Percentiles rank a stretch among this genome's conserved stretches.
Conservation (phyloP, 257 asterid genomes). For the Ajuga chamaepitys region DNA sequence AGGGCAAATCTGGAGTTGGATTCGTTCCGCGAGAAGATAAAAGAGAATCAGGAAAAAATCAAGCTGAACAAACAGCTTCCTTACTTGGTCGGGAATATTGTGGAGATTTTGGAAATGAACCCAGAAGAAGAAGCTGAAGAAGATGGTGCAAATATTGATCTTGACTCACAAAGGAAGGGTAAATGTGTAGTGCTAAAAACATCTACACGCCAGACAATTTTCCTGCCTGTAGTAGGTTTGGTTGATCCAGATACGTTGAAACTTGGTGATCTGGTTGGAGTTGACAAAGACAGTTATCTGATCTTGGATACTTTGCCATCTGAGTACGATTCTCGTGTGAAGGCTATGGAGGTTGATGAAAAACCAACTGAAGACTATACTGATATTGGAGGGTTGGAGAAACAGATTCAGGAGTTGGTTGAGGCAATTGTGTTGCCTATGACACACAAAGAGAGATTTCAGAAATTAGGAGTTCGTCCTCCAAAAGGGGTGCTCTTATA, state of each 20-base stretch:
- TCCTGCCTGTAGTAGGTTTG: constrained; percentile 91
- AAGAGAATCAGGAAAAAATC: constrained; percentile 71
- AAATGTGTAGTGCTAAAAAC: constrained; percentile 96
- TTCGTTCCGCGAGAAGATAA: constrained; percentile 58
- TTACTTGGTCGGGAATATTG: constrained; percentile 69
- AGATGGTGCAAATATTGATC: constrained; percentile 98
- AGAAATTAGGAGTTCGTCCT: constrained; percentile 81
- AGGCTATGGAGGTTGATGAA: constrained; percentile 99
- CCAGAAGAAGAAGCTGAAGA: constrained; percentile 99
- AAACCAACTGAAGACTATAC: constrained; percentile 97
- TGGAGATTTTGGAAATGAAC: constrained; percentile 97
- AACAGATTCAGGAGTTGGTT: constrained; percentile 92
- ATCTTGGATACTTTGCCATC: constrained; percentile 94
- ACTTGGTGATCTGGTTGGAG: constrained; percentile 99
- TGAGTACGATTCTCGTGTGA: constrained; percentile 93
- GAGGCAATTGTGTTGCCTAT: constrained; percentile 89
- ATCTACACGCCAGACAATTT: constrained; percentile 95
- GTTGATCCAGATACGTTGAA: constrained; percentile 92
- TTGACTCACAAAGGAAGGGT: constrained; percentile 97
- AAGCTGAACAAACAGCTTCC: constrained; percentile 74
- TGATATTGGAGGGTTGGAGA: constrained; percentile 94
- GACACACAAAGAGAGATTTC: constrained; percentile 84
- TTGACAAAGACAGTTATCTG: constrained; percentile 91
- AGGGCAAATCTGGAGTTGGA: constrained; percentile 59
- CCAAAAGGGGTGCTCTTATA: constrained; percentile 82